Percentiles rank a stretch among this genome's conserved stretches.
Conservation (phyloP, 225 moss, liverwort and hornwort genomes). For the Neckera pumila region DNA sequence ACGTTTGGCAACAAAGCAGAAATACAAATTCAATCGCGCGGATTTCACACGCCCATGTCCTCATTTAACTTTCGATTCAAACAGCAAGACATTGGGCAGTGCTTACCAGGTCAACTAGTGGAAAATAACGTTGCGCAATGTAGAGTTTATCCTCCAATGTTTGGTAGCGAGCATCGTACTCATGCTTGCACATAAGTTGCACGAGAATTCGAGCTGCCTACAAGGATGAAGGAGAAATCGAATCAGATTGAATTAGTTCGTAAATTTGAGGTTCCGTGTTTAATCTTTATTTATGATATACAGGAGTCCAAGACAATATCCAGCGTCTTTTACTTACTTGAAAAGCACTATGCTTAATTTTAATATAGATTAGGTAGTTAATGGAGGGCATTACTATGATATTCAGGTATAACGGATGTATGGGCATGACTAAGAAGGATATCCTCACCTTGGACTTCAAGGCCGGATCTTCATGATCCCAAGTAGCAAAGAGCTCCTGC, state of each 20-base stretch:
- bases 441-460: conserved; percentile 71
- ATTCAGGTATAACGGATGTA: not conserved
- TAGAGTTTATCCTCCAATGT: conserved; percentile 93
- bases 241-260: not conserved
- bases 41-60: not conserved
- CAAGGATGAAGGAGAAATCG: not conserved
- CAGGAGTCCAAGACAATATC: not conserved
- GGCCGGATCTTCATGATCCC: conserved; percentile 82
- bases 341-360: not conserved
- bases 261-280: not conserved
- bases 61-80: not conserved
- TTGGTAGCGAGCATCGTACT: conserved; percentile 87
- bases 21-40: not conserved
- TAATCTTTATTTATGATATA: not conserved
- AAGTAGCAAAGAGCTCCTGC: conserved; percentile 88
- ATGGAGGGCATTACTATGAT: not conserved
- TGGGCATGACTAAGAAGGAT: not conserved
- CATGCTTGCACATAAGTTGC: conserved; percentile 92
- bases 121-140: conserved; percentile 92
- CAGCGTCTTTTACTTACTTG: not conserved
- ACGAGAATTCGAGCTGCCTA: conserved; percentile 90
- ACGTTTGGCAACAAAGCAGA: not conserved
- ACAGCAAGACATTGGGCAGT: not conserved
- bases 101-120: conserved; percentile 82
- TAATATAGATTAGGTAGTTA: not conserved